These are phyloP conservation scores for Plenodomus lindquistii DNA, from an alignment of 2,329 filamentous ascomycete species.

Conservation along the genomic window DNA sequence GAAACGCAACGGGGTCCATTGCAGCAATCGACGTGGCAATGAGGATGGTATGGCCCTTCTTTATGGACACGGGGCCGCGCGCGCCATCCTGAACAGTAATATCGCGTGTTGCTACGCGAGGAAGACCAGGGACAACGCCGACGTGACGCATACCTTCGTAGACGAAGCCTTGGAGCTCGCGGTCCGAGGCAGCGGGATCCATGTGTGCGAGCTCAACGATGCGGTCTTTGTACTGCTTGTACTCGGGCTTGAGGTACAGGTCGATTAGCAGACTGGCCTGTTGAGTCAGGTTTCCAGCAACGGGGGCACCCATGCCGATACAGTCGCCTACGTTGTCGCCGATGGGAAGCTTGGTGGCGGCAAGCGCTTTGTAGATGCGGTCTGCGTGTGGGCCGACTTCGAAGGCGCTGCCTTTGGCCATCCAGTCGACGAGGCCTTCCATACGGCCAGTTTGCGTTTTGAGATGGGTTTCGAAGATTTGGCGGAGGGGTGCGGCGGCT, in stretches of 20 bases:
- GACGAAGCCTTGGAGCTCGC: constrained; percentile 57
- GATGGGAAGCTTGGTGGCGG: constrained; percentile 51
- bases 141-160: constrained; percentile 60
- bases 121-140: constrained; percentile 56
- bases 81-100: constrained; percentile 55
- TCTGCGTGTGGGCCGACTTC: constrained; percentile 58
- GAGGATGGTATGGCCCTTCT: constrained; percentile 41
- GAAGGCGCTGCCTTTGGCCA: constrained; percentile 56
- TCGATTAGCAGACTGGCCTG: constrained; percentile 59
- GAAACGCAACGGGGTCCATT: constrained; percentile 40
- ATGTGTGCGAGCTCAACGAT: constrained; percentile 56
- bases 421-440: constrained; percentile 56
- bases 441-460: constrained; percentile 60
- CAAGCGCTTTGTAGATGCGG: constrained; percentile 56
- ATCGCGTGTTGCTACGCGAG: constrained; percentile 52
- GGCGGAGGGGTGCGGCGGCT: constrained; percentile 66
- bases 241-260: constrained; percentile 55
- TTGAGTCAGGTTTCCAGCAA: constrained; percentile 58
- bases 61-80: constrained; percentile 53
- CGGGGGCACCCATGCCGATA: constrained; percentile 54
- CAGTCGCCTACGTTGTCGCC: constrained; percentile 56
- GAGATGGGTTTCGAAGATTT: constrained; percentile 69
- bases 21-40: constrained; percentile 48
- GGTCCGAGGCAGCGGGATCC: constrained; percentile 59
- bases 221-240: constrained; percentile 56